Percentiles rank a stretch among this genome's conserved stretches.
Evolutionary conservation across 2,329 filamentous ascomycete genomes (phyloP).

Genomic region (Stagonosporopsis vannaccii): DNA sequence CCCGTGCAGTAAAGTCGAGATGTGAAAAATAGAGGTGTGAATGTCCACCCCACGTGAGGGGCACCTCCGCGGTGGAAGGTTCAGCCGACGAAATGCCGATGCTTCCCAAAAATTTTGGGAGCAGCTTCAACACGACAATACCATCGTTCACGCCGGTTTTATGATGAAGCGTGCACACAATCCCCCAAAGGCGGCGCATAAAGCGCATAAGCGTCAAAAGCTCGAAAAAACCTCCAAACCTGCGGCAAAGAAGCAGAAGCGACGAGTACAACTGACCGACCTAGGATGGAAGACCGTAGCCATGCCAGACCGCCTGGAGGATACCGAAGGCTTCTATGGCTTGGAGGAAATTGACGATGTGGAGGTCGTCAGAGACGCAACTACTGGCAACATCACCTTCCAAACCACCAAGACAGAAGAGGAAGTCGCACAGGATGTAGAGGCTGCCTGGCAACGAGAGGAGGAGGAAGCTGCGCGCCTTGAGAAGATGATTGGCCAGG

Average conservation of each 20-base stretch:
- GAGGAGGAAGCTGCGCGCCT: constrained; percentile 30
- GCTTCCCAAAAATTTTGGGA: constrained; percentile 29
- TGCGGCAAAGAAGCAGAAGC: constrained; percentile 30
- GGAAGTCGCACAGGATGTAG: constrained; percentile 32
- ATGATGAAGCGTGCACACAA: constrained; percentile 49
- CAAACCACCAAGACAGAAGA: constrained; percentile 41
- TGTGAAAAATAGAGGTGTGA: constrained; percentile 6
- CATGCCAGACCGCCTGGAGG: constrained; percentile 78
- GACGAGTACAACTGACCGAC: constrained; percentile 56
- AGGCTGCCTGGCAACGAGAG: constrained; percentile 31
- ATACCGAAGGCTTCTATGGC: constrained; percentile 93
- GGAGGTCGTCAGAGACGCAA: constrained; percentile 71
- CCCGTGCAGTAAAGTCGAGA: neutral
- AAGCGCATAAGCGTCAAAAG: constrained; percentile 55
- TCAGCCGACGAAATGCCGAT: constrained; percentile 37
- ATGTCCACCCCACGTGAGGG: constrained; percentile 31
- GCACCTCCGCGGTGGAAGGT: constrained; percentile 23
- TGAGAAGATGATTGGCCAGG: constrained; percentile 33
- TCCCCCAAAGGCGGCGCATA: constrained; percentile 49
- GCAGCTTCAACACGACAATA: neutral
- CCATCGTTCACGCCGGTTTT: constrained; percentile 2
- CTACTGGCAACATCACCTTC: constrained; percentile 59
- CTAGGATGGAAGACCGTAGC: constrained; percentile 70
- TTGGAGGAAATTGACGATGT: constrained; percentile 93
- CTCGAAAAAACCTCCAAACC: constrained; percentile 36